Evolutionary conservation across 208 protist species (phyloP).

Genomic region (Naegleria gruberi): DNA sequence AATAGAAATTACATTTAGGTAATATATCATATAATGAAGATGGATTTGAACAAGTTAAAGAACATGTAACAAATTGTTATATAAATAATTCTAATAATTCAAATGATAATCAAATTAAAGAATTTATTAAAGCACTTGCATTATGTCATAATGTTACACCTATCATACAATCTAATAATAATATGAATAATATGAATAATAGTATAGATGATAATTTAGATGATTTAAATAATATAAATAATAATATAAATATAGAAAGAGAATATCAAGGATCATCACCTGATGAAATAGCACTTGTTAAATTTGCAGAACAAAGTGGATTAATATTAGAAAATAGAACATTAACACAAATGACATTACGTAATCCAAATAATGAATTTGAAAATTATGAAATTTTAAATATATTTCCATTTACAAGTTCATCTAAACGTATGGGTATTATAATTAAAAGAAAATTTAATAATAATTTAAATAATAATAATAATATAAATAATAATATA

Average conservation of each 20-base stretch:
- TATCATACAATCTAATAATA: slow-evolving; percentile 42
- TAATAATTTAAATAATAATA: slow-evolving; percentile 59
- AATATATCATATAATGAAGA: slow-evolving; percentile 43
- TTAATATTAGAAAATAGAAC: slow-evolving; percentile 42
- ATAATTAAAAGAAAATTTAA: slow-evolving; percentile 64
- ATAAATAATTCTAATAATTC: not conserved
- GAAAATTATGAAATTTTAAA: slow-evolving; percentile 82
- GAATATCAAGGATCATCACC: slow-evolving; percentile 81
- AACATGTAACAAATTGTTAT: slow-evolving; percentile 20
- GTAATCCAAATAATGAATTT: not conserved
- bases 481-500: slow-evolving; percentile 51
- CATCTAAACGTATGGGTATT: slow-evolving; percentile 96
- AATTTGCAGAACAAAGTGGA: slow-evolving; percentile 75
- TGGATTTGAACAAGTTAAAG: slow-evolving; percentile 31
- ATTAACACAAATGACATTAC: not conserved
- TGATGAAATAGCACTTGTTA: slow-evolving; percentile 88
- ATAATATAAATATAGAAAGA: not conserved
- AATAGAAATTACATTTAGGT: slow-evolving; percentile 64
- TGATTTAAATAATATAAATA: not conserved
- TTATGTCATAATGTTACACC: slow-evolving; percentile 95
- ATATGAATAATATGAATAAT: not conserved
- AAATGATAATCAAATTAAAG: slow-evolving; percentile 42
- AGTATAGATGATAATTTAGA: slow-evolving; percentile 40
- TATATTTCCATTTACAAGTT: slow-evolving; percentile 95
- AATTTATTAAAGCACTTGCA: slow-evolving; percentile 69